phyloP scores from a whole-genome alignment of 495 filamentous ascomycete genomes.

The Penicillium fimorum region DNA sequence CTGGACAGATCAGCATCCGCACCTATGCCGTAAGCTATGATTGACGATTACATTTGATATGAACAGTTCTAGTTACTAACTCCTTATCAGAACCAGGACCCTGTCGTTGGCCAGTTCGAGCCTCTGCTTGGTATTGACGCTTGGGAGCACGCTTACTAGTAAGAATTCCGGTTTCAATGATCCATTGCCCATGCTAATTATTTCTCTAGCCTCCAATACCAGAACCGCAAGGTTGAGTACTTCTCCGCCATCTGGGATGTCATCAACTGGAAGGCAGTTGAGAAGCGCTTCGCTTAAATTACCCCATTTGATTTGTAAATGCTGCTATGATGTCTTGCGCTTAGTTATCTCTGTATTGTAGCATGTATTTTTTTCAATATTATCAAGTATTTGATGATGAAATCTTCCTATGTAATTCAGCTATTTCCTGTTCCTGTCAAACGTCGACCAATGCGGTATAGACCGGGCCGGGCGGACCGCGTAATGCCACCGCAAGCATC shows the following conservation, averaged over 20 bases:
- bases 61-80: constrained; percentile 14
- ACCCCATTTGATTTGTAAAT: constrained; percentile 7
- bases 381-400: neutral
- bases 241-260: constrained; percentile 97
- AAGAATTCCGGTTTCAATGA: constrained; percentile 23
- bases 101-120: constrained; percentile 80
- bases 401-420: neutral
- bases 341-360: constrained; percentile 24
- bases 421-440: neutral
- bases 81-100: constrained; percentile 73
- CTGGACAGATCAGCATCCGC: constrained; percentile 69
- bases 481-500: constrained; percentile 6
- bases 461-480: constrained; percentile 14
- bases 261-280: constrained; percentile 94
- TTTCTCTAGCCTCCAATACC: constrained; percentile 75
- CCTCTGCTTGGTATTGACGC: constrained; percentile 94
- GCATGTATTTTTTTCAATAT: constrained; percentile 10
- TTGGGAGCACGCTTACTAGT: constrained; percentile 90
- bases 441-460: neutral
- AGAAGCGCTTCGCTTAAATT: constrained; percentile 66
- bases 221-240: constrained; percentile 99
- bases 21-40: constrained; percentile 61
- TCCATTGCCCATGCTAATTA: constrained; percentile 41
- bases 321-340: constrained; percentile 5
- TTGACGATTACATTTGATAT: neutral